phyloP scores from a whole-genome alignment of 352 stramenopile species.

The Pythium volutum region DNA sequence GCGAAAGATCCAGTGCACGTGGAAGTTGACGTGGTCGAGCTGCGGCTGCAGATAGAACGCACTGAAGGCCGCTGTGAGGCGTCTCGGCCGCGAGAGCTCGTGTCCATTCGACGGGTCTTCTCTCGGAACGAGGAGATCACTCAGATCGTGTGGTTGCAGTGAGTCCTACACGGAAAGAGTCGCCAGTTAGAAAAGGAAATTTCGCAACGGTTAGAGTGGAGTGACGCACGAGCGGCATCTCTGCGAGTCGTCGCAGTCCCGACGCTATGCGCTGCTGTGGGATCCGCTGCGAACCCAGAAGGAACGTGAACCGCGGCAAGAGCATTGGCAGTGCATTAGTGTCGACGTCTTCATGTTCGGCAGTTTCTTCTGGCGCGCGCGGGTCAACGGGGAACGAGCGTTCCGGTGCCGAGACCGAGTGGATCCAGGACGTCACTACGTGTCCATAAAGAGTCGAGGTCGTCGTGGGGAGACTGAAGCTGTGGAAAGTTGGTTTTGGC shows the following conservation, averaged over 20 bases:
- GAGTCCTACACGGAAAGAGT: background rate
- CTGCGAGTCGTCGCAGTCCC: conserved; percentile 1
- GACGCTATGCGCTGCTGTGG: background rate
- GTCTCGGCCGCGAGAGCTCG: background rate
- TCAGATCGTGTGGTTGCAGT: background rate
- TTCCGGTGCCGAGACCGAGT: background rate
- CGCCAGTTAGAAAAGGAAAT: background rate
- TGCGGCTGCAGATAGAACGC: conserved; percentile 34
- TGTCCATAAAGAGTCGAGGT: conserved; percentile 30
- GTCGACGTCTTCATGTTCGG: background rate
- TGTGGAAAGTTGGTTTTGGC: conserved; percentile 33
- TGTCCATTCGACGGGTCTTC: background rate
- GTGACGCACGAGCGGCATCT: background rate
- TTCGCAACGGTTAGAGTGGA: background rate
- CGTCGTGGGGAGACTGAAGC: conserved; percentile 36
- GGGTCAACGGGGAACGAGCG: background rate
- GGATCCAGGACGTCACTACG: conserved; percentile 37
- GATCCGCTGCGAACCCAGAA: conserved; percentile 1
- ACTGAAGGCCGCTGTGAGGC: conserved; percentile 30
- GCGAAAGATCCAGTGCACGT: conserved; percentile 42
- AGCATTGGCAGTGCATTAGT: background rate
- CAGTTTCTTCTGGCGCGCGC: background rate
- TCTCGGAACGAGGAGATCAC: background rate
- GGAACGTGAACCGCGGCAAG: conserved; percentile 13
- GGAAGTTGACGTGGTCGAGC: conserved; percentile 19